Conservation (phyloP, 768 basidiomycete genomes). For the Macrocybe gigantea region DNA sequence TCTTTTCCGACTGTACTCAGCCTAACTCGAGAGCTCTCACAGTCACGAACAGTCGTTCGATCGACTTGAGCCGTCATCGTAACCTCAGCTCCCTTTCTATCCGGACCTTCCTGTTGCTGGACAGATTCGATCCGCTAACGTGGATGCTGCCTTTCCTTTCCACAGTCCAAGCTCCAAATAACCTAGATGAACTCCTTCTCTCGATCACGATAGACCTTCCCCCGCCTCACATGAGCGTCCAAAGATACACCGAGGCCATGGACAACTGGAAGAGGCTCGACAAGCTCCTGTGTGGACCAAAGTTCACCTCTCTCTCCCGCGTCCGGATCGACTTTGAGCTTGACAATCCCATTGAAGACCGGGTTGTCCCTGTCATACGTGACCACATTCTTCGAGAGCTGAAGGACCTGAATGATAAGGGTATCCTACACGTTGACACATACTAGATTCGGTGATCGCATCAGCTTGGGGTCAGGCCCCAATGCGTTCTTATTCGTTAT, state of each 20-base stretch:
- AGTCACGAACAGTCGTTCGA: conserved; percentile 10
- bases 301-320: conserved; percentile 13
- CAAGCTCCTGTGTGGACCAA: conserved; percentile 14
- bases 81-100: conserved; percentile 14
- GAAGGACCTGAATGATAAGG: conserved; percentile 1
- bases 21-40: conserved; percentile 11
- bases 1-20: conserved; percentile 2
- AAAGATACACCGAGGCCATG: conserved; percentile 12
- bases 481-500: not conserved
- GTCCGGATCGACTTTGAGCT: conserved; percentile 10
- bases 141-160: conserved; percentile 18
- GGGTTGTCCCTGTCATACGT: conserved; percentile 5
- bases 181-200: conserved; percentile 14
- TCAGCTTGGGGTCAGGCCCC: not conserved
- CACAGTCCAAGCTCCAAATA: conserved; percentile 9
- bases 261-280: conserved; percentile 18
- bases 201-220: conserved; percentile 18
- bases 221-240: conserved; percentile 14
- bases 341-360: conserved; percentile 7
- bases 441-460: conserved; percentile 5
- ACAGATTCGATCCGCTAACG: conserved; percentile 16
- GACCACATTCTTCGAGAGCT: conserved; percentile 4
- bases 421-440: conserved; percentile 7
- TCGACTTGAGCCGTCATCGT: conserved; percentile 7
- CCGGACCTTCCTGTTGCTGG: conserved; percentile 15